Evolutionary conservation across 1,139 yeast species (phyloP).

Genomic region (Suhomyces wounanorum): DNA sequence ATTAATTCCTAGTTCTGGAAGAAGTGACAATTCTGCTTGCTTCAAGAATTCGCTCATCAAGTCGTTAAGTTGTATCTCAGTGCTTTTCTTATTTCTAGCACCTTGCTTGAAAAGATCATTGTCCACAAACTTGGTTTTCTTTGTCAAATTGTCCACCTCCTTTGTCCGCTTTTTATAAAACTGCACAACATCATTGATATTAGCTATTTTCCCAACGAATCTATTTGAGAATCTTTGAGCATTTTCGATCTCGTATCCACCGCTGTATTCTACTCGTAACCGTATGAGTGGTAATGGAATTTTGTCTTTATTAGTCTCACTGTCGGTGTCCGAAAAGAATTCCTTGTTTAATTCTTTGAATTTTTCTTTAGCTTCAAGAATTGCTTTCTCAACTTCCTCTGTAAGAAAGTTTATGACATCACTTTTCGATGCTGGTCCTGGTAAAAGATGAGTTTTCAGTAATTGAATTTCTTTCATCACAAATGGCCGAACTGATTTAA

Average conservation of each 20-base stretch:
- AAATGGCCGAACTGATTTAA: slow-evolving; percentile 83
- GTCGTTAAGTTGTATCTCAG: slow-evolving; percentile 55
- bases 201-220: slow-evolving; percentile 90
- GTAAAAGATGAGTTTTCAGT: slow-evolving; percentile 51
- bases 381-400: slow-evolving; percentile 65
- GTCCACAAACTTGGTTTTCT: slow-evolving; percentile 27
- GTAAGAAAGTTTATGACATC: slow-evolving; percentile 64
- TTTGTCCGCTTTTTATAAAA: slow-evolving; percentile 53
- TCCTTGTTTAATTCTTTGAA: slow-evolving; percentile 47
- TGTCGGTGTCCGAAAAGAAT: slow-evolving; percentile 21
- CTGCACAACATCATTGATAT: slow-evolving; percentile 79
- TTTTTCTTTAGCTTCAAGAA: slow-evolving; percentile 55
- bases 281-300: slow-evolving; percentile 78
- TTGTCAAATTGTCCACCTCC: slow-evolving; percentile 18
- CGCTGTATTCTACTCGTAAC: slow-evolving; percentile 83
- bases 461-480: slow-evolving; percentile 67
- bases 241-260: slow-evolving; percentile 89
- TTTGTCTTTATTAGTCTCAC: slow-evolving; percentile 13
- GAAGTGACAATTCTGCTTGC: slow-evolving; percentile 62
- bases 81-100: slow-evolving; percentile 22
- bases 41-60: slow-evolving; percentile 62
- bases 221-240: slow-evolving; percentile 85
- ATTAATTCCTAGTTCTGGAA: slow-evolving; percentile 78
- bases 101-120: slow-evolving; percentile 24
- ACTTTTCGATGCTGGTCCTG: slow-evolving; percentile 64